Evolutionary conservation across 1,284 basidiomycete species (phyloP).

Genomic region (Coniferiporia sulphurascens): DNA sequence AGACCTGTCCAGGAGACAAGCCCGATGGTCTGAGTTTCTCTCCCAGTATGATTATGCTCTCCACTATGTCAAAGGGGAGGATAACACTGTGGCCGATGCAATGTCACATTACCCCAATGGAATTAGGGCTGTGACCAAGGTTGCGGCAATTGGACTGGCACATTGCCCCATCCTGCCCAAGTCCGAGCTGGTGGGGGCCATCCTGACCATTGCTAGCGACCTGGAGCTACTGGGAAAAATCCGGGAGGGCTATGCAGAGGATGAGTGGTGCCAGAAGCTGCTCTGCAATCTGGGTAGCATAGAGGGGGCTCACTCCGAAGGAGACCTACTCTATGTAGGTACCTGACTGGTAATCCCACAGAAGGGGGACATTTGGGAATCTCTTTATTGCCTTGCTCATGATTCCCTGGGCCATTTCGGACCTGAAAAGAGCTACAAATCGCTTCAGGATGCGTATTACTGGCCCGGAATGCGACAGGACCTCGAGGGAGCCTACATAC

Average conservation of each 20-base stretch:
- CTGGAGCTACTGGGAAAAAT: constrained; percentile 24
- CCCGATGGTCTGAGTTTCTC: constrained; percentile 35
- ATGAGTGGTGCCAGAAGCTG: constrained; percentile 28
- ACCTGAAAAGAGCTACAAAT: constrained; percentile 21
- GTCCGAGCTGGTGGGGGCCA: not conserved
- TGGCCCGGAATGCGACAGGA: constrained; percentile 22
- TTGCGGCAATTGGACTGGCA: not conserved
- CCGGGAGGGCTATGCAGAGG: constrained; percentile 25
- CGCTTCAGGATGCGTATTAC: constrained; percentile 19
- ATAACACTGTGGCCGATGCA: constrained; percentile 34
- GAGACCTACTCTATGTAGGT: constrained; percentile 30
- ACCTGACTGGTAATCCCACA: constrained; percentile 29
- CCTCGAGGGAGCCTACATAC: constrained; percentile 21
- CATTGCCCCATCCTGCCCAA: too few species aligned
- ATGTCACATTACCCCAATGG: constrained; percentile 30
- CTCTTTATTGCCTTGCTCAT: constrained; percentile 25
- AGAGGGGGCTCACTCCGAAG: constrained; percentile 2
- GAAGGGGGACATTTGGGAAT: constrained; percentile 14
- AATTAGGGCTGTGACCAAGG: too few species aligned
- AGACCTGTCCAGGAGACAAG: constrained; percentile 31
- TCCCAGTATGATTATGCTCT: constrained; percentile 33
- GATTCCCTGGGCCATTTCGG: constrained; percentile 24
- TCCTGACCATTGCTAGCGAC: constrained; percentile 25
- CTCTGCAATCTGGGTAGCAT: constrained; percentile 16
- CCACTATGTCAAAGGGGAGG: constrained; percentile 31